These are phyloP conservation scores for Dovyalis caffra DNA, from an alignment of 345 rosid species.

Conservation along the genomic window DNA sequence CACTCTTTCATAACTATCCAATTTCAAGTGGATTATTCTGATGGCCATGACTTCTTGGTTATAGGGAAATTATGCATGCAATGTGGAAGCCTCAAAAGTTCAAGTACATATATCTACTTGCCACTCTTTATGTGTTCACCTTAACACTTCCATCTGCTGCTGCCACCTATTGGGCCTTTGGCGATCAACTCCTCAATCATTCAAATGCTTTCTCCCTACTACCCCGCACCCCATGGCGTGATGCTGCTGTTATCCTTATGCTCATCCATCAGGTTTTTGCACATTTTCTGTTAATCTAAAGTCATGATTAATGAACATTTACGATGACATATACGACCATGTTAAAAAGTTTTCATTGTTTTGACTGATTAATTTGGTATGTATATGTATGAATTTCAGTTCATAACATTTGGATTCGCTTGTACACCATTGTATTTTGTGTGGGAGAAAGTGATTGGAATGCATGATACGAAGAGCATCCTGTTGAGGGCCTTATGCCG, in stretches of 20 bases:
- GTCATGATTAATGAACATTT: background rate
- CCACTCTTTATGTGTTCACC: conserved; percentile 78
- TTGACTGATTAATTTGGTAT: background rate
- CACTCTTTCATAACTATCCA: background rate
- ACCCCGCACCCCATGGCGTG: conserved; percentile 61
- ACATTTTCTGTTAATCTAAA: background rate
- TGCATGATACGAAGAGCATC: conserved; percentile 81
- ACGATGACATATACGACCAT: background rate
- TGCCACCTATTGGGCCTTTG: conserved; percentile 82
- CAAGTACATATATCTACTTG: conserved; percentile 75
- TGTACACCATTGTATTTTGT: conserved; percentile 84
- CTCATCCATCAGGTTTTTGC: conserved; percentile 70
- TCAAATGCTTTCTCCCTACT: conserved; percentile 80
- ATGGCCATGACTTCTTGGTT: background rate
- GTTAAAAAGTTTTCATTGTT: background rate
- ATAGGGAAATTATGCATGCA: conserved; percentile 84
- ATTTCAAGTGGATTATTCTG: background rate
- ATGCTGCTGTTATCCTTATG: conserved; percentile 73
- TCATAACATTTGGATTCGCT: conserved; percentile 83
- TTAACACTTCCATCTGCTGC: conserved; percentile 73
- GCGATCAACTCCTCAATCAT: conserved; percentile 71
- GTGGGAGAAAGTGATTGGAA: conserved; percentile 83
- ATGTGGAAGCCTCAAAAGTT: conserved; percentile 89
- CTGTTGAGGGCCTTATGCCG: conserved; percentile 59
- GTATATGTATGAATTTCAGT: conserved; percentile 36